phyloP scores from a whole-genome alignment of 208 protist genomes.

The Leishmania major region DNA sequence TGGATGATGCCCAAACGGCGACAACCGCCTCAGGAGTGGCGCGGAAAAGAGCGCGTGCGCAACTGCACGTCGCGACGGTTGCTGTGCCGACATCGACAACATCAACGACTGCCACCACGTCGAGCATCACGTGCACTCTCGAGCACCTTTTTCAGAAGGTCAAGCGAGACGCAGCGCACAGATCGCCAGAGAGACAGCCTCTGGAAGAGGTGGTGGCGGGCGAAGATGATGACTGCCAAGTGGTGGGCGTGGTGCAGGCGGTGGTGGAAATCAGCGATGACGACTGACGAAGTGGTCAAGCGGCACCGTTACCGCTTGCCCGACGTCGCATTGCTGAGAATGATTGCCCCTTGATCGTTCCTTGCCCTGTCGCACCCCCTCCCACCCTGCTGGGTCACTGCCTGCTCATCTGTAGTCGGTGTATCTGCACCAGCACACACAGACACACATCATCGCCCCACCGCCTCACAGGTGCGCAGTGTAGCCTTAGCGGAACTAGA shows the following conservation, averaged over 20 bases:
- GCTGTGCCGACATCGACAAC: background rate
- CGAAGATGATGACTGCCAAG: constrained; percentile 40
- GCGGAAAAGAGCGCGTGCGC: background rate
- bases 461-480: background rate
- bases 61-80: background rate
- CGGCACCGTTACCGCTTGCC: background rate
- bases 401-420: too few relatives aligned
- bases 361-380: background rate
- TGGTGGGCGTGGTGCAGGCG: constrained; percentile 20
- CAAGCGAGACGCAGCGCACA: background rate
- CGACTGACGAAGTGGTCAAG: constrained; percentile 18
- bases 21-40: background rate
- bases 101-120: background rate
- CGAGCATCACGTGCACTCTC: background rate
- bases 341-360: too few relatives aligned
- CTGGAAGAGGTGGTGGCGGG: background rate
- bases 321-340: background rate
- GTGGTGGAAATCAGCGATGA: constrained; percentile 70
- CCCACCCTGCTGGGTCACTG: background rate
- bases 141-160: background rate
- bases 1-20: background rate
- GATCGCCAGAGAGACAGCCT: background rate
- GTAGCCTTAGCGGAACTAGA: background rate
- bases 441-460: background rate
- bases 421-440: background rate